Evolutionary conservation across 2,329 filamentous ascomycete genomes (phyloP).

Genomic region (Nemania bipapillata): DNA sequence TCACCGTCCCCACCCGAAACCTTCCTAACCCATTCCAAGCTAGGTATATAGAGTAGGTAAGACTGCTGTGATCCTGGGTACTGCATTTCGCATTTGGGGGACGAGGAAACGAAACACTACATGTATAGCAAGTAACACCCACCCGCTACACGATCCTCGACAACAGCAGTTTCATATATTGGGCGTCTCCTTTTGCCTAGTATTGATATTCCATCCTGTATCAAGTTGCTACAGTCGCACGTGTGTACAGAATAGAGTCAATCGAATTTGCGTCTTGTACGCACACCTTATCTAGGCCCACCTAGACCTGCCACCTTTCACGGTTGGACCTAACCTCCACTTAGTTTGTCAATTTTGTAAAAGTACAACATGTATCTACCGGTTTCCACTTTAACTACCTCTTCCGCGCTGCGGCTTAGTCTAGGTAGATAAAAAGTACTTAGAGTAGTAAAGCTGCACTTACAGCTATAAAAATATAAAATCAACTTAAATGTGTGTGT

Average conservation of each 20-base stretch:
- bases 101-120: constrained; percentile 34
- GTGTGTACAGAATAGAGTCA: not conserved
- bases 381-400: too few species aligned
- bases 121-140: constrained; percentile 21
- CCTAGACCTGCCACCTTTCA: not conserved
- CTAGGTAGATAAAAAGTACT: too few species aligned
- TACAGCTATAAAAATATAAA: too few species aligned
- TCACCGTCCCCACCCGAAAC: constrained; percentile 11
- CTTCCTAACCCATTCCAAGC: not conserved
- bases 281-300: not conserved
- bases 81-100: constrained; percentile 13
- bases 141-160: constrained; percentile 27
- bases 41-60: not conserved
- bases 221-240: not conserved
- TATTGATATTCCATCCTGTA: not conserved
- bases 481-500: too few species aligned
- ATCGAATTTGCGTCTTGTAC: too few species aligned
- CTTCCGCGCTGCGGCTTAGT: too few species aligned
- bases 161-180: constrained; percentile 32
- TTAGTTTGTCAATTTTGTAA: too few species aligned
- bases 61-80: constrained; percentile 10
- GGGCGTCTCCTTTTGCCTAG: not conserved
- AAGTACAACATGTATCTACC: too few species aligned
- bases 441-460: too few species aligned
- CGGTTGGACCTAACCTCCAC: too few species aligned